These are phyloP conservation scores for Talaromyces ruber DNA, from an alignment of 495 filamentous ascomycete genomes.

Conservation along the genomic window DNA sequence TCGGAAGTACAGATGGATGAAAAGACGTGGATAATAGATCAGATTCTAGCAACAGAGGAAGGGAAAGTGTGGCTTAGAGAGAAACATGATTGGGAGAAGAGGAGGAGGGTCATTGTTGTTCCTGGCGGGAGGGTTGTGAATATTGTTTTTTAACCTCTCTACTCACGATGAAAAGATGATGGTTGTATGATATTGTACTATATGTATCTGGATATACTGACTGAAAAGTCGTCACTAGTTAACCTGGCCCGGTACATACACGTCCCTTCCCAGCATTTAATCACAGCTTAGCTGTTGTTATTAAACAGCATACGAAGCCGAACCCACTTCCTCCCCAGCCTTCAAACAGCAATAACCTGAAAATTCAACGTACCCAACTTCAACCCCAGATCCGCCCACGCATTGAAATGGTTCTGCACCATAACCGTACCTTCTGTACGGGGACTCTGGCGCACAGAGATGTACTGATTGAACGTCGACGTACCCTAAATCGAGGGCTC, in stretches of 20 bases:
- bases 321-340: constrained; percentile 49
- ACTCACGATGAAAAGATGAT: not conserved
- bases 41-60: constrained; percentile 36
- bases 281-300: not conserved
- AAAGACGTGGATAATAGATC: constrained; percentile 49
- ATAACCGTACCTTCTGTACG: constrained; percentile 45
- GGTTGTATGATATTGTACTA: not conserved
- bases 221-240: too few relatives aligned
- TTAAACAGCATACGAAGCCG: constrained; percentile 42
- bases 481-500: constrained; percentile 52
- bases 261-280: too few relatives aligned
- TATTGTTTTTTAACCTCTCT: constrained; percentile 32
- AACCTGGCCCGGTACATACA: not conserved
- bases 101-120: constrained; percentile 35
- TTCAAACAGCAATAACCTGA: constrained; percentile 53
- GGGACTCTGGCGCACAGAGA: constrained; percentile 47
- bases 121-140: constrained; percentile 41
- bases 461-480: constrained; percentile 53
- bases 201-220: not conserved
- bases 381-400: constrained; percentile 44
- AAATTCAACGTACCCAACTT: constrained; percentile 47
- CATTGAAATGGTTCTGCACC: constrained; percentile 53
- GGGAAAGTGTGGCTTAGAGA: constrained; percentile 38
- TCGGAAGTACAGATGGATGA: constrained; percentile 12
- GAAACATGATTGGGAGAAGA: constrained; percentile 39